phyloP scores from a whole-genome alignment of 2,329 filamentous ascomycete species.

The Xylaria sp. region DNA sequence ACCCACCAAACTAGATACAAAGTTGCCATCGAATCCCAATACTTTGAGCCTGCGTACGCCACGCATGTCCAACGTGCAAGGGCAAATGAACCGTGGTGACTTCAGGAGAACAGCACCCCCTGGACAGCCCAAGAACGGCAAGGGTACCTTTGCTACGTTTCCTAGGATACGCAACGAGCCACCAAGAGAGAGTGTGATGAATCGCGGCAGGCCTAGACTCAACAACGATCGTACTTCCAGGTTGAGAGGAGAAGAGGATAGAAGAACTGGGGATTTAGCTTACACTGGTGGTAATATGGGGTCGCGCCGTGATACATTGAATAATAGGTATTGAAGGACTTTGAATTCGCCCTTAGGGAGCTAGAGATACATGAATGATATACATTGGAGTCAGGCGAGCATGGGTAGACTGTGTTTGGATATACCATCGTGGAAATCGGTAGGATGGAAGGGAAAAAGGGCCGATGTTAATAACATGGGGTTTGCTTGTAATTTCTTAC shows the following conservation, averaged over 20 bases:
- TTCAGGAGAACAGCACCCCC: neutral
- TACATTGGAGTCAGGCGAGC: neutral
- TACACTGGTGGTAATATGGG: neutral
- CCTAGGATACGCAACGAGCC: slow-evolving; percentile 40
- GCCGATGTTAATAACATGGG: neutral
- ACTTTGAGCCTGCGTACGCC: slow-evolving; percentile 35
- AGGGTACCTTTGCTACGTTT: slow-evolving; percentile 46
- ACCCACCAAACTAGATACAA: slow-evolving; percentile 15
- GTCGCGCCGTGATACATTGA: neutral
- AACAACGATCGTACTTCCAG: neutral
- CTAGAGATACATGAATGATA: neutral
- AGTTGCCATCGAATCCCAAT: slow-evolving; percentile 38
- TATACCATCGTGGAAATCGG: slow-evolving; percentile 23
- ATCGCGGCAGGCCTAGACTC: slow-evolving; percentile 25
- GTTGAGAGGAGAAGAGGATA: slow-evolving; percentile 11
- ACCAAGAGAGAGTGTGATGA: slow-evolving; percentile 32
- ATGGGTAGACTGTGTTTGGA: slow-evolving; percentile 9
- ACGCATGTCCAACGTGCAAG: neutral
- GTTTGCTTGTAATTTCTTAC: neutral
- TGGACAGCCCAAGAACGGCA: slow-evolving; percentile 41
- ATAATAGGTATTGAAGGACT: neutral
- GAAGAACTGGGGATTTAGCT: slow-evolving; percentile 4
- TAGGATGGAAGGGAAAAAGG: neutral
- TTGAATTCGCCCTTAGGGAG: neutral
- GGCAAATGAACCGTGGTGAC: slow-evolving; percentile 2